Evolutionary conservation across 352 stramenopile species (phyloP).

Genomic region (Phytophthora pluvialis): DNA sequence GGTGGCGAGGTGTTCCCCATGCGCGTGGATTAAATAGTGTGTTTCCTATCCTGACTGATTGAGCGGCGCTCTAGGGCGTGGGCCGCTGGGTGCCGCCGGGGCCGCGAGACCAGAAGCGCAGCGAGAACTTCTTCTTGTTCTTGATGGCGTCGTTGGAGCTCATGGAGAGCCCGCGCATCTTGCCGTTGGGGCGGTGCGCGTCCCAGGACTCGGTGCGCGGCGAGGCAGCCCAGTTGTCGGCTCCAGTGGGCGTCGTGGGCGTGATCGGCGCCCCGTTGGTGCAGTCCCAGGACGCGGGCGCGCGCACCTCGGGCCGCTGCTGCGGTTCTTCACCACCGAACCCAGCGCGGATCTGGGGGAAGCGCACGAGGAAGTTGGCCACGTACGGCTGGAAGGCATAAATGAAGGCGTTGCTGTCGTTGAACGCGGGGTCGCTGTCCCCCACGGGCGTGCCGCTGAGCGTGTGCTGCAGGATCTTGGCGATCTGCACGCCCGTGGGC

Average conservation of each 20-base stretch:
- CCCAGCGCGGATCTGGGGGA: slow-evolving; percentile 56
- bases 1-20: slow-evolving; percentile 15
- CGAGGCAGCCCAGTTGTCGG: slow-evolving; percentile 35
- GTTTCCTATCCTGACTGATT: slow-evolving; percentile 30
- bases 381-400: slow-evolving; percentile 67
- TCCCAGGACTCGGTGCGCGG: slow-evolving; percentile 41
- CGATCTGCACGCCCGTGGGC: slow-evolving; percentile 69
- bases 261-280: slow-evolving; percentile 39
- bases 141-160: slow-evolving; percentile 55
- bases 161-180: slow-evolving; percentile 69
- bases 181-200: slow-evolving; percentile 41
- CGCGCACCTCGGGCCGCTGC: slow-evolving; percentile 22
- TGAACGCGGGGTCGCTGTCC: slow-evolving; percentile 52
- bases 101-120: slow-evolving; percentile 65
- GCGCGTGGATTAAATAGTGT: slow-evolving; percentile 42
- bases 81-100: slow-evolving; percentile 24
- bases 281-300: slow-evolving; percentile 34
- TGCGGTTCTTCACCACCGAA: slow-evolving; percentile 36
- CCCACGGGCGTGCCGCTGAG: slow-evolving; percentile 63
- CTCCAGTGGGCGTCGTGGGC: slow-evolving; percentile 33
- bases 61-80: slow-evolving; percentile 16
- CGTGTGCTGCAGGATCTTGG: slow-evolving; percentile 83
- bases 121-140: slow-evolving; percentile 74
- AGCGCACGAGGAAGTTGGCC: slow-evolving; percentile 62
- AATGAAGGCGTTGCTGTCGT: slow-evolving; percentile 71